A percentile compares a stretch with the other conserved stretches of the same genome.
Evolutionary conservation across 2,329 filamentous ascomycete species (phyloP).

Genomic region (Arthroderma sp.): DNA sequence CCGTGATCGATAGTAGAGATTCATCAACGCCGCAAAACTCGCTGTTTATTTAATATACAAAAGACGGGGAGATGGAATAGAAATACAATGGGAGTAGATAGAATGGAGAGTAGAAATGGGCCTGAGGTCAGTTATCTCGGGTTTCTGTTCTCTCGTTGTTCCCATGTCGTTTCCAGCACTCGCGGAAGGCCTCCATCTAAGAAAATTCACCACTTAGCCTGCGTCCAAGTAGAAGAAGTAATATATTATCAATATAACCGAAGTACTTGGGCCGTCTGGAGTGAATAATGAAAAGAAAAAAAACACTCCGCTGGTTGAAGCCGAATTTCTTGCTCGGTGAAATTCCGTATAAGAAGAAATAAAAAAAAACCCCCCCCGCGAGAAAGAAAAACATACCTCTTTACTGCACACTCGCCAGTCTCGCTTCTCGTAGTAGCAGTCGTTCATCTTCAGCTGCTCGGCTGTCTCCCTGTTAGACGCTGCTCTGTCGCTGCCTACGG

Average conservation of each 20-base stretch:
- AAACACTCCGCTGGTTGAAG: slow-evolving; percentile 1
- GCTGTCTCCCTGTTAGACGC: slow-evolving; percentile 1
- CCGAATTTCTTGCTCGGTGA: neutral
- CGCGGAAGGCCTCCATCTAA: slow-evolving; percentile 79
- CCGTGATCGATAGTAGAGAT: neutral
- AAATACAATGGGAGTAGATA: neutral
- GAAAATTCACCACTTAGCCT: slow-evolving; percentile 4
- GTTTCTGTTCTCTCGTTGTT: slow-evolving; percentile 72
- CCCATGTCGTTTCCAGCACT: slow-evolving; percentile 82
- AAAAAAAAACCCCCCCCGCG: neutral
- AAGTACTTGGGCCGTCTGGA: neutral
- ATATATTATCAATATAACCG: neutral
- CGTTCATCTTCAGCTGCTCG: slow-evolving; percentile 80
- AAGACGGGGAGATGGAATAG: neutral
- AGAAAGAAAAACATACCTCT: slow-evolving; percentile 52
- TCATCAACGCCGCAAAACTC: neutral
- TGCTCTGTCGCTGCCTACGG: neutral
- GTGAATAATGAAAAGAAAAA: too few relatives aligned
- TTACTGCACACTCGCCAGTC: slow-evolving; percentile 83
- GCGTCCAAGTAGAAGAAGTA: neutral
- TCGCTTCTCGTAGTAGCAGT: slow-evolving; percentile 92
- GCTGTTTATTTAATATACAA: neutral
- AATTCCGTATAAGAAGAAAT: neutral
- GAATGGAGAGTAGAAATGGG: neutral
- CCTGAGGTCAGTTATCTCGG: slow-evolving; percentile 51